Base-by-base conservation (phyloP, 2,329 filamentous ascomycete genomes). In the Fusarium annulatum region DNA sequence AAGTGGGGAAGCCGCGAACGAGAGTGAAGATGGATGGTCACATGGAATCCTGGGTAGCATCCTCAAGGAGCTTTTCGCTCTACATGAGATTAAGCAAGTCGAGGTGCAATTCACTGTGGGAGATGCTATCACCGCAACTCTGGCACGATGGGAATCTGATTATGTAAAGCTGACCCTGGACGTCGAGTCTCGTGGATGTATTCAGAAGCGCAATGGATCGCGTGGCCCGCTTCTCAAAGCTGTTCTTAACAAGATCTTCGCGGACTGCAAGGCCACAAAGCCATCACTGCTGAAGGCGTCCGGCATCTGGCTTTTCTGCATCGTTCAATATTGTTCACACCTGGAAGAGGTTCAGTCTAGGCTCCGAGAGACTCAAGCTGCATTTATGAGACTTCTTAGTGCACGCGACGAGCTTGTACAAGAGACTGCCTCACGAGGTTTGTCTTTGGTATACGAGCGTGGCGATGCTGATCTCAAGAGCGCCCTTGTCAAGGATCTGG, bases 321-420 rank as follows among this genome's bases (percentile, higher is more conserved):
- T 98, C 7, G 91, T 98, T 14, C 95, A 98, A 79, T 95, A 96
- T 81, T 97, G 95, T 79, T 94, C 94, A 1, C 91, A 95, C 73
- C 85, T 94, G n/a, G 80, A 85, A 7, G 89, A 94, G 72, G 88
- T 98, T 9, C 94, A 97, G 78, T 85, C 86, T 9, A 89, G 91
- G 18, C 85, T 99, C 43, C 88, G 94, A 56, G 90, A 94, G 76
- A 95, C 92, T 66, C 96, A 99, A 81, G 89, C 88, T 41, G 93
- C 94, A 0, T 99, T 99, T 81, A 95, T 97, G 86, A 88, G 92
- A 33, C 91, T 98, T 36, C 87, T 99, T 18, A 92, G 92, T 21
- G 95, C 97, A 65, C 89, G 95, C 26, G 96, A 99, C 77, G 95
- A 98, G 79, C 89, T 98, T 14, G 95, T 98, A 1, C 96, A 99